Evolutionary conservation across 768 basidiomycete species (phyloP).

Genomic region (Imleria badia): DNA sequence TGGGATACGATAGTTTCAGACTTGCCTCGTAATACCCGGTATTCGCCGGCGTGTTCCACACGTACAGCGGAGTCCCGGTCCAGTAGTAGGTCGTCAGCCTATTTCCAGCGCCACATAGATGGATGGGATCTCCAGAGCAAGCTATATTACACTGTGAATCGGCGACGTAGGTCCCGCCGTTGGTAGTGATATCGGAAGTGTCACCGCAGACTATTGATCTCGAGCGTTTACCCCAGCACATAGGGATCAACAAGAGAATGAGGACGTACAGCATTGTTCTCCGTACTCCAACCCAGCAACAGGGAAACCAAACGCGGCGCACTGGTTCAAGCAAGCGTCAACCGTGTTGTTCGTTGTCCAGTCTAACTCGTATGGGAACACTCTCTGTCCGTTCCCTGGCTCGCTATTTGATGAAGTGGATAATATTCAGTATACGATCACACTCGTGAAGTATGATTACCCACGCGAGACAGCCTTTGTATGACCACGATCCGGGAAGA

Average conservation of each 20-base stretch:
- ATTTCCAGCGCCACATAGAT: conserved; percentile 62
- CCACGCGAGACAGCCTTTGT: conserved; percentile 67
- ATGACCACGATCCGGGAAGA: conserved; percentile 64
- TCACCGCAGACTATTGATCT: conserved; percentile 84
- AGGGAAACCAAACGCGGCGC: conserved; percentile 68
- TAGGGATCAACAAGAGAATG: too few relatives aligned
- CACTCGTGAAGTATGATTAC: conserved; percentile 17
- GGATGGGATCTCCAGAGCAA: conserved; percentile 69
- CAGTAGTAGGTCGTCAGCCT: conserved; percentile 56
- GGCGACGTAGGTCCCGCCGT: conserved; percentile 32
- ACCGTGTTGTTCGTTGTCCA: conserved; percentile 64
- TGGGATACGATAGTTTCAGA: neutral
- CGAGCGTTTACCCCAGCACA: too few relatives aligned
- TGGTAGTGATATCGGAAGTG: conserved; percentile 45
- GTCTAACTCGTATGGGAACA: conserved; percentile 62
- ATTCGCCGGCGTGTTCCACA: conserved; percentile 64
- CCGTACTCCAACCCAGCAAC: conserved; percentile 71
- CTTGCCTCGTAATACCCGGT: conserved; percentile 71
- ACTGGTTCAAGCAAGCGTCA: conserved; percentile 63
- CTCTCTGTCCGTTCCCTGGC: conserved; percentile 36
- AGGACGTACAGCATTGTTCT: conserved; percentile 61
- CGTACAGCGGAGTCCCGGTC: conserved; percentile 47
- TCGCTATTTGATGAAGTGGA: conserved; percentile 41
- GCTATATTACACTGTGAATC: conserved; percentile 45
- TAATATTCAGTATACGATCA: neutral